Evolutionary conservation across 108 stramenopile species (phyloP).

Genomic region (Nitzschia sp.): DNA sequence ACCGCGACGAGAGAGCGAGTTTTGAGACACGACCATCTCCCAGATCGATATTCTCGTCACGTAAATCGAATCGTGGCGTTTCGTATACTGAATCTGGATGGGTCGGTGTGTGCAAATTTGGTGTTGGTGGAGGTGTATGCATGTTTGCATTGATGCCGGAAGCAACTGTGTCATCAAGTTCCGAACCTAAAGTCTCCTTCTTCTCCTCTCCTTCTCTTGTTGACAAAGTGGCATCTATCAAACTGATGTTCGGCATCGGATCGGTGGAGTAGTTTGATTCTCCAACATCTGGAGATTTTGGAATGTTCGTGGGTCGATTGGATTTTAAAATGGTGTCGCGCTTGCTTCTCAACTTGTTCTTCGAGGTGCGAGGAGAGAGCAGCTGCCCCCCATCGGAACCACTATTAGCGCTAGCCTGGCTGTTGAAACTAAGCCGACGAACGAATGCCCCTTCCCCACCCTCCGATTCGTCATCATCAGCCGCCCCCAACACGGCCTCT

Average conservation of each 20-base stretch:
- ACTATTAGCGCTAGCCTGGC: neutral
- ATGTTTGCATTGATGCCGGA: neutral
- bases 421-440: neutral
- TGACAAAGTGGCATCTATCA: neutral
- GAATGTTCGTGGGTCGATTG: neutral
- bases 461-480: conserved; percentile 35
- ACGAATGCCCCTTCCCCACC: conserved; percentile 1
- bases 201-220: conserved; percentile 7
- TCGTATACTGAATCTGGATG: conserved; percentile 6
- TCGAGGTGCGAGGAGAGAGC: neutral
- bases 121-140: neutral
- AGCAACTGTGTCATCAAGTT: neutral
- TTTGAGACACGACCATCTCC: conserved; percentile 2
- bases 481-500: conserved; percentile 12
- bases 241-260: neutral
- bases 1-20: neutral
- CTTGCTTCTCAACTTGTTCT: conserved; percentile 7
- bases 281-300: neutral
- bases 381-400: neutral
- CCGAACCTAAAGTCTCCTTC: conserved; percentile 3
- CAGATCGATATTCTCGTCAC: neutral
- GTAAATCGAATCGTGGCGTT: neutral
- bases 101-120: neutral
- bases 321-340: neutral
- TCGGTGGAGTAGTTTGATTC: conserved; percentile 6